phyloP scores from a whole-genome alignment of 2,329 filamentous ascomycete species.

The Fusarium bactridioides region DNA sequence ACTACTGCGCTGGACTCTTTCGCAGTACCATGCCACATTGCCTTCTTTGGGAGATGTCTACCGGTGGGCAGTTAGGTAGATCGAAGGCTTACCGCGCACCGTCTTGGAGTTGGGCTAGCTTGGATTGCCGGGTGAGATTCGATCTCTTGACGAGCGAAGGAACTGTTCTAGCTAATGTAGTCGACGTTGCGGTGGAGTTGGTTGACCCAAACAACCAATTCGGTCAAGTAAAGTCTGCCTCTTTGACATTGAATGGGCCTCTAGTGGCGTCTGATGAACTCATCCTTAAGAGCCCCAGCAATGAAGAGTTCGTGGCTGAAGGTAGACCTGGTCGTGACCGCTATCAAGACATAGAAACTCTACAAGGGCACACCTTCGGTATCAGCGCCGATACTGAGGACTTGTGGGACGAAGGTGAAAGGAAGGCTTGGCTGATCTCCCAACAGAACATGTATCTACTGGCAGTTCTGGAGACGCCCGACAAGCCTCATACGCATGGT shows the following conservation, averaged over 20 bases:
- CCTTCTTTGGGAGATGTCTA: neutral
- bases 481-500: neutral
- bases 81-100: neutral
- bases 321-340: neutral
- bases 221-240: neutral
- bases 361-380: neutral
- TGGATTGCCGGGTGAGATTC: neutral
- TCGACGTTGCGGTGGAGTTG: neutral
- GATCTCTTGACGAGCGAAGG: neutral
- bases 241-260: neutral
- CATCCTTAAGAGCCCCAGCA: neutral
- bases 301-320: neutral
- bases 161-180: neutral
- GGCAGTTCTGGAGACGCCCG: neutral
- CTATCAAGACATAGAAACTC: neutral
- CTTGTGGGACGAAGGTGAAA: neutral
- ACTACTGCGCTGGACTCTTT: neutral
- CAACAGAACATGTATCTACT: neutral
- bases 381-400: neutral
- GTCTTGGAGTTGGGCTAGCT: neutral
- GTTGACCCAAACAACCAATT: neutral
- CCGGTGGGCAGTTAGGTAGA: fast-evolving
- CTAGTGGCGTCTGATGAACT: neutral
- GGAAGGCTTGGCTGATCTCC: neutral
- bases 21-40: neutral